Conservation (phyloP, 768 basidiomycete genomes). For the Lactifluus hygrophoroides region DNA sequence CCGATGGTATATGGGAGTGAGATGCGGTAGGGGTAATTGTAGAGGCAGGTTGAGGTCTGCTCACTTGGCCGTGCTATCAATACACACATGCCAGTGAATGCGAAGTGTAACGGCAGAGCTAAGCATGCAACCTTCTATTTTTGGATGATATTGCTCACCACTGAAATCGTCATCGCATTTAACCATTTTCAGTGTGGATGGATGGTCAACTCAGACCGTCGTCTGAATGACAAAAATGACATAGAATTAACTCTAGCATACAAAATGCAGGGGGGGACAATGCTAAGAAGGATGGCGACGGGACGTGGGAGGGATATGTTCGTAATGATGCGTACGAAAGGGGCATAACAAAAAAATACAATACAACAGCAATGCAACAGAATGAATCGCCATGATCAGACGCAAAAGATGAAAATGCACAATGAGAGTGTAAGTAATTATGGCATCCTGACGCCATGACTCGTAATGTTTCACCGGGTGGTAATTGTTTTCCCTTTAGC, state of each 20-base stretch:
- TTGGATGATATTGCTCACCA: no score
- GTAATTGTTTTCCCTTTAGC: slow-evolving; percentile 9
- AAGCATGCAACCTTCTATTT: no score
- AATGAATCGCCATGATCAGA: not conserved
- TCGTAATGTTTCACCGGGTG: slow-evolving; percentile 8
- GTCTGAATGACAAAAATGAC: not conserved
- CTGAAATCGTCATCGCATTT: no score
- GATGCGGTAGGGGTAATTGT: no score
- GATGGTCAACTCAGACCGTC: not conserved
- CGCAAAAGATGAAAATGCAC: slow-evolving; percentile 7
- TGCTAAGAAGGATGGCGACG: slow-evolving; percentile 5
- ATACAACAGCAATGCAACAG: slow-evolving; percentile 4
- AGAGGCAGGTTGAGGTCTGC: no score
- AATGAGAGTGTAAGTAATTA: slow-evolving; percentile 6
- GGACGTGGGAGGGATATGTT: slow-evolving; percentile 3
- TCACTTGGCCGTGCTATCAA: no score
- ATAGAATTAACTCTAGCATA: slow-evolving; percentile 18
- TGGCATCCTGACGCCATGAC: slow-evolving; percentile 5
- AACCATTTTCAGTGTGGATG: no score
- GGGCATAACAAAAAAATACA: slow-evolving; percentile 10
- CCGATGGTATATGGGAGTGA: no score
- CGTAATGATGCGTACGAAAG: slow-evolving; percentile 6
- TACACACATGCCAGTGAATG: no score
- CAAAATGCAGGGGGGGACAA: slow-evolving; percentile 13
- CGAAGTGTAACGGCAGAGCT: no score